Conservation (phyloP, 192 early-diverging fungal species). For the Backusella psychrophila region DNA sequence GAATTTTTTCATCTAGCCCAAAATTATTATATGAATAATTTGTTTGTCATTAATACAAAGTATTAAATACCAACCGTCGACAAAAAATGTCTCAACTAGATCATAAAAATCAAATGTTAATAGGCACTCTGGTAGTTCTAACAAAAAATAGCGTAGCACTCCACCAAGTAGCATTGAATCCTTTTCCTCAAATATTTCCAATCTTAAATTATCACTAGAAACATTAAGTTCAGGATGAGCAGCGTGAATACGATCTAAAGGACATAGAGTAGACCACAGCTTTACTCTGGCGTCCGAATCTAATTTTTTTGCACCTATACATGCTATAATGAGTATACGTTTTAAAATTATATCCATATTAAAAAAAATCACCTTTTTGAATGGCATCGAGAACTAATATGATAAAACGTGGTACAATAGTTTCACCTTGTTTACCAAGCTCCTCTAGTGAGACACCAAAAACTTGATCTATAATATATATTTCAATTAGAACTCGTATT, state of each 20-base stretch:
- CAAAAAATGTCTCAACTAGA: constrained; percentile 61
- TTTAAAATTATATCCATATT: not conserved
- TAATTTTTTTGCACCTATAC: not conserved
- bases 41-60: not conserved
- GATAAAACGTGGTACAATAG: constrained; percentile 60
- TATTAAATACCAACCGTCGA: constrained; percentile 35
- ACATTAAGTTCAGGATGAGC: constrained; percentile 64
- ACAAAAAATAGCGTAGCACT: constrained; percentile 60
- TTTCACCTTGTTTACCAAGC: constrained; percentile 55
- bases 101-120: constrained; percentile 71
- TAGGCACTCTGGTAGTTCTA: constrained; percentile 68
- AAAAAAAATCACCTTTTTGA: constrained; percentile 40
- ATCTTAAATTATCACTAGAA: constrained; percentile 48
- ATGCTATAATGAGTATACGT: not conserved
- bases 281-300: not conserved
- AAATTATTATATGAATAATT: not conserved
- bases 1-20: constrained; percentile 10
- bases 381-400: constrained; percentile 59
- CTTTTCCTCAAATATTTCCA: constrained; percentile 52
- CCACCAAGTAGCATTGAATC: constrained; percentile 59
- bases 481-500: not conserved
- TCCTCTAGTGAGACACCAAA: constrained; percentile 76
- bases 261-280: constrained; percentile 61
- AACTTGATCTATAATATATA: constrained; percentile 54
- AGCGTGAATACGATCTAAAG: constrained; percentile 57